These are phyloP conservation scores for Purpureocillium takamizusanense DNA, from an alignment of 2,329 filamentous ascomycete species.

Conservation along the genomic window DNA sequence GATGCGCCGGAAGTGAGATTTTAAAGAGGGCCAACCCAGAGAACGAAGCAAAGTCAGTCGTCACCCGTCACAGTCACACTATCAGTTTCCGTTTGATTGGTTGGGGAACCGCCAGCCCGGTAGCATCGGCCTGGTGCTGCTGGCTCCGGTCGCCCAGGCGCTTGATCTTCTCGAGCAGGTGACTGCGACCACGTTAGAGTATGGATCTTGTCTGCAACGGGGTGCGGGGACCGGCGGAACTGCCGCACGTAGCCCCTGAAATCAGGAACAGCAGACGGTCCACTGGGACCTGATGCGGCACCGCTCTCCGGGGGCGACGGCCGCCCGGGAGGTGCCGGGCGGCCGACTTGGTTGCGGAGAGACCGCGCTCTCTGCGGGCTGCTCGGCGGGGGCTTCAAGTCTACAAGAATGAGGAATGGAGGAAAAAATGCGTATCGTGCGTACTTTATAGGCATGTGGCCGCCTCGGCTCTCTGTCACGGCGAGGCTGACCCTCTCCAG, in stretches of 20 bases:
- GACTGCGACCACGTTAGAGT: slow-evolving; percentile 29
- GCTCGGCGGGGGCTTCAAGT: slow-evolving; percentile 10
- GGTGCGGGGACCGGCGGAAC: slow-evolving; percentile 16
- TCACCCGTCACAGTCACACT: slow-evolving; percentile 15
- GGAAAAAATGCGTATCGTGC: slow-evolving; percentile 19
- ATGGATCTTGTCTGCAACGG: slow-evolving; percentile 16
- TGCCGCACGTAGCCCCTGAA: slow-evolving; percentile 15
- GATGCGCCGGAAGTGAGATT: too few relatives aligned
- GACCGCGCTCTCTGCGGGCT: slow-evolving; percentile 1
- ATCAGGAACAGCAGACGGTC: slow-evolving; percentile 1
- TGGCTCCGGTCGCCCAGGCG: slow-evolving; percentile 30
- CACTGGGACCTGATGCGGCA: slow-evolving; percentile 2
- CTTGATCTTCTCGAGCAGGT: slow-evolving; percentile 48
- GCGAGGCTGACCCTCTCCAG: slow-evolving; percentile 41
- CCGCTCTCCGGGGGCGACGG: background rate
- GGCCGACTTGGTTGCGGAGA: background rate
- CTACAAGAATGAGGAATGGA: slow-evolving; percentile 22
- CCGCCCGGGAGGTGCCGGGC: background rate
- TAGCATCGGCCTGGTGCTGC: slow-evolving; percentile 12
- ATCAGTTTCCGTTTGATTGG: slow-evolving; percentile 38
- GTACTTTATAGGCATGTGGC: slow-evolving; percentile 49
- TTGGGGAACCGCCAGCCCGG: slow-evolving; percentile 25
- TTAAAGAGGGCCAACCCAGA: too few relatives aligned
- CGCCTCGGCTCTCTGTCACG: slow-evolving; percentile 47
- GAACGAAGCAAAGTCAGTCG: background rate